Conservation (phyloP, 495 filamentous ascomycete genomes). For the Podospora pseudocomata region DNA sequence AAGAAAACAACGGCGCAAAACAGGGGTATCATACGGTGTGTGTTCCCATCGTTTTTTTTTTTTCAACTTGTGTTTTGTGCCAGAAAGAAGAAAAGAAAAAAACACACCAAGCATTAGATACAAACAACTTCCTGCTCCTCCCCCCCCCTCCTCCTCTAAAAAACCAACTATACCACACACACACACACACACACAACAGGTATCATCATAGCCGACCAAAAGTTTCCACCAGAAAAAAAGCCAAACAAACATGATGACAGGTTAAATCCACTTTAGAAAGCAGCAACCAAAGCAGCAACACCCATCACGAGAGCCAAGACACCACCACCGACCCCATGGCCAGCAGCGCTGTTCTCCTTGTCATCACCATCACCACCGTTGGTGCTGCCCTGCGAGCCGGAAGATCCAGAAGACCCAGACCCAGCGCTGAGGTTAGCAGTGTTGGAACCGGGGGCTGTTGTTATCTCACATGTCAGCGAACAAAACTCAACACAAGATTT, state of each 20-base stretch:
- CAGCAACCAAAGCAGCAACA: slow-evolving; percentile 28
- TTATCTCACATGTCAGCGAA: slow-evolving; percentile 14
- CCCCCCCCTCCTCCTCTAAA: neutral
- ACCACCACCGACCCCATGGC: slow-evolving; percentile 8
- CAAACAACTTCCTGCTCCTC: neutral
- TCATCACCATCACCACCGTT: neutral
- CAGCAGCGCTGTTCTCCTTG: slow-evolving; percentile 21
- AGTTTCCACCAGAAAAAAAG: neutral
- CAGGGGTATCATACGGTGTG: neutral
- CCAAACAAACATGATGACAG: too few species aligned
- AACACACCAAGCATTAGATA: neutral
- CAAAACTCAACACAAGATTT: neutral
- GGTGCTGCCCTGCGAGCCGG: slow-evolving; percentile 5
- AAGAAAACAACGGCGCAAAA: neutral
- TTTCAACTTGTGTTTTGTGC: neutral
- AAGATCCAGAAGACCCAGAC: slow-evolving; percentile 3
- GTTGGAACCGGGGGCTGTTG: slow-evolving; percentile 27
- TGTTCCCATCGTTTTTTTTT: neutral
- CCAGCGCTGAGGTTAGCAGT: slow-evolving; percentile 5
- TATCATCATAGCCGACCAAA: neutral
- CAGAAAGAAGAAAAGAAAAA: neutral
- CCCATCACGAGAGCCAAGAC: slow-evolving; percentile 24
- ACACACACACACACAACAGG: neutral
- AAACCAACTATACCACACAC: neutral
- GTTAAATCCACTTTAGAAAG: neutral